phyloP scores from a whole-genome alignment of 352 stramenopile genomes.

The Phytophthora pini region DNA sequence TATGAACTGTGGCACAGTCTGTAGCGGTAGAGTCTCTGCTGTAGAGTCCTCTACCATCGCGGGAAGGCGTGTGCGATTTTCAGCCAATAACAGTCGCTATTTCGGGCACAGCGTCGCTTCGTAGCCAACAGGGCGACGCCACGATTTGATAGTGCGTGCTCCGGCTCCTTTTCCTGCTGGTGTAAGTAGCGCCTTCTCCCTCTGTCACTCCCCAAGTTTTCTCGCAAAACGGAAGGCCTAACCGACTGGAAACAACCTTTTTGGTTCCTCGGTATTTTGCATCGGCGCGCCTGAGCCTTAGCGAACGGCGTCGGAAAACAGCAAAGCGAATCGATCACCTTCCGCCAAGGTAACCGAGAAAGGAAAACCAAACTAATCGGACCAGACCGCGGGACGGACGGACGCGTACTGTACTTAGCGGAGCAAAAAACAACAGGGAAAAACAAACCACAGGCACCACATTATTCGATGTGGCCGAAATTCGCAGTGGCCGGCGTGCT shows the following conservation, averaged over 20 bases:
- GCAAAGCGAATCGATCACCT: constrained; percentile 1
- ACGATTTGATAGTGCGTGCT: constrained; percentile 16
- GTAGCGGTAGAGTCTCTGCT: constrained; percentile 1
- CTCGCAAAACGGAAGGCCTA: constrained; percentile 40
- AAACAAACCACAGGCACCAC: constrained; percentile 10
- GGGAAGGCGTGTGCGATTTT: constrained; percentile 5
- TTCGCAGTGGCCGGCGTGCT: constrained; percentile 26
- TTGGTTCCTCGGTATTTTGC: constrained; percentile 46
- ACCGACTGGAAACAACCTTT: constrained; percentile 35
- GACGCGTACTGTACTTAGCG: constrained; percentile 12
- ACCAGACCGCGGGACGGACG: constrained; percentile 8
- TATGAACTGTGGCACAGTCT: background rate
- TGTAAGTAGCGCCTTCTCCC: constrained; percentile 29
- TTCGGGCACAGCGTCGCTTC: constrained; percentile 17
- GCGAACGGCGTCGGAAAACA: background rate
- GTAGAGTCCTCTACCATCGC: constrained; percentile 21
- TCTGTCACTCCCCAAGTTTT: constrained; percentile 43
- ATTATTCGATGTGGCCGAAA: constrained; percentile 36
- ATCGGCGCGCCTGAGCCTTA: background rate
- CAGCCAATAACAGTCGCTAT: constrained; percentile 11
- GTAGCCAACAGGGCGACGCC: constrained; percentile 12
- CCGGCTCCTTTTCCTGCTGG: constrained; percentile 27
- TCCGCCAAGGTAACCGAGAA: constrained; percentile 1
- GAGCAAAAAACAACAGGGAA: constrained; percentile 2
- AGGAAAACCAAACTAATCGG: constrained; percentile 12